Percentiles rank a stretch among this genome's conserved stretches.
Evolutionary conservation across 805 yeast genomes (phyloP).

Genomic region (Brettanomyces anomalus): DNA sequence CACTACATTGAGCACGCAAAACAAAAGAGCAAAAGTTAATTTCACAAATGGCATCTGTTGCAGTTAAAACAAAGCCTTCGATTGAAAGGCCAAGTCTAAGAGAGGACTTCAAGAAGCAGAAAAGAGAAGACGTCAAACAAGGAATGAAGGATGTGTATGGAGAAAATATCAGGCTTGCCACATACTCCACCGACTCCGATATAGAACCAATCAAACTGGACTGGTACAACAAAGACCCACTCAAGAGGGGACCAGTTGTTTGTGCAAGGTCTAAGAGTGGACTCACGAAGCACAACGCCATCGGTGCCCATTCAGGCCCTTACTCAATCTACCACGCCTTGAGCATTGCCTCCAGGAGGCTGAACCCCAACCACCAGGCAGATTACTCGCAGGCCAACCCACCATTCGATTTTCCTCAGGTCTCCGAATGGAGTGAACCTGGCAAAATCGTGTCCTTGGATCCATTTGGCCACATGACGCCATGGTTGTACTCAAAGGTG

Average conservation of each 20-base stretch:
- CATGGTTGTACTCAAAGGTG: constrained; percentile 43
- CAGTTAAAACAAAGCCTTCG: too few species aligned
- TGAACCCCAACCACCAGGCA: constrained; percentile 42
- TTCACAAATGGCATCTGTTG: too few species aligned
- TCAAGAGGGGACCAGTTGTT: constrained; percentile 47
- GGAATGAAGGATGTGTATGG: constrained; percentile 20
- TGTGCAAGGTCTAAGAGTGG: constrained; percentile 44
- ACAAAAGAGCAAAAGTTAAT: too few species aligned
- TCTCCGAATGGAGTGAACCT: constrained; percentile 45
- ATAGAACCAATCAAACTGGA: constrained; percentile 38
- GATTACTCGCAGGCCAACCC: constrained; percentile 60
- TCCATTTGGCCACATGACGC: constrained; percentile 60
- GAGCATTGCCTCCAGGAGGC: constrained; percentile 52
- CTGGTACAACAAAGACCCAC: constrained; percentile 46
- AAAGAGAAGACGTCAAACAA: constrained; percentile 33
- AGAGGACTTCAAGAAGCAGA: too few species aligned
- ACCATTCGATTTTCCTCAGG: constrained; percentile 44
- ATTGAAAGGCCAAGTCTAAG: too few species aligned
- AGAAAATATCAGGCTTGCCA: constrained; percentile 35
- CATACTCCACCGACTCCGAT: constrained; percentile 42
- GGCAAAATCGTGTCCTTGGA: constrained; percentile 58
- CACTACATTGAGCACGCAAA: too few species aligned
- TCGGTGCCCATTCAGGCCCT: constrained; percentile 60
- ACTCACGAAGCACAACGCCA: constrained; percentile 45
- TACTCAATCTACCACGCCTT: constrained; percentile 58